Conservation (phyloP, 768 basidiomycete genomes). For the Plicaturopsis crispa region DNA sequence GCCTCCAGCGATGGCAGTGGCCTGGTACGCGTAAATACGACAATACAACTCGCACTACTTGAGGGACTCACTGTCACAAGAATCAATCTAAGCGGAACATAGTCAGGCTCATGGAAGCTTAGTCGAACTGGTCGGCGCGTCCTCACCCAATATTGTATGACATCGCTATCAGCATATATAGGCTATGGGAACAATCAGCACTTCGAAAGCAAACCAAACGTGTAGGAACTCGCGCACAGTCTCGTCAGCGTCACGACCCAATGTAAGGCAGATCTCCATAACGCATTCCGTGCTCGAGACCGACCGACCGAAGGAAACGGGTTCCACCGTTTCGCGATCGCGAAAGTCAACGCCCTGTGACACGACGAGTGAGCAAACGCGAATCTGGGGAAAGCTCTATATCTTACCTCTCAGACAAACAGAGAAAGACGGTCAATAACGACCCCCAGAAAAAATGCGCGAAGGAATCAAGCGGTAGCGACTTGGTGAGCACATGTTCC, state of each 20-base stretch:
- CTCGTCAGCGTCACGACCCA: neutral
- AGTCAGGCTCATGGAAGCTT: neutral
- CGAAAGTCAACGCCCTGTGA: slow-evolving; percentile 40
- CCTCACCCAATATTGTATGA: slow-evolving; percentile 64
- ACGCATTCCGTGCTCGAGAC: slow-evolving; percentile 35
- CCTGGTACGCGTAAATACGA: slow-evolving; percentile 24
- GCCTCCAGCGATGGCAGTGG: slow-evolving; percentile 44
- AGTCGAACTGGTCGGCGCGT: neutral
- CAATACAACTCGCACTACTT: neutral
- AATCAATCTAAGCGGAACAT: slow-evolving; percentile 30
- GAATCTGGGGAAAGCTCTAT: too few relatives aligned
- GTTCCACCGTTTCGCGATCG: slow-evolving; percentile 39
- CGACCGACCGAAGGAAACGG: slow-evolving; percentile 29
- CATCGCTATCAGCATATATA: slow-evolving; percentile 73
- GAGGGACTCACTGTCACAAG: slow-evolving; percentile 35
- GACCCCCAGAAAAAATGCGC: slow-evolving; percentile 39
- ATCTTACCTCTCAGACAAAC: slow-evolving; percentile 55
- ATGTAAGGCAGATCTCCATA: slow-evolving; percentile 36
- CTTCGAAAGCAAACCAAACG: neutral
- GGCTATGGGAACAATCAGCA: slow-evolving; percentile 25
- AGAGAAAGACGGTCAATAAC: slow-evolving; percentile 37
- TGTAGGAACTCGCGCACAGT: neutral
- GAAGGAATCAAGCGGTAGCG: slow-evolving; percentile 37
- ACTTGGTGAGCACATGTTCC: slow-evolving; percentile 36
- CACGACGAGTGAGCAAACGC: too few relatives aligned